A percentile compares a stretch with the other conserved stretches of the same genome.
These are phyloP conservation scores for Euclidium syriacum DNA, from an alignment of 345 rosid genomes.

Conservation along the genomic window DNA sequence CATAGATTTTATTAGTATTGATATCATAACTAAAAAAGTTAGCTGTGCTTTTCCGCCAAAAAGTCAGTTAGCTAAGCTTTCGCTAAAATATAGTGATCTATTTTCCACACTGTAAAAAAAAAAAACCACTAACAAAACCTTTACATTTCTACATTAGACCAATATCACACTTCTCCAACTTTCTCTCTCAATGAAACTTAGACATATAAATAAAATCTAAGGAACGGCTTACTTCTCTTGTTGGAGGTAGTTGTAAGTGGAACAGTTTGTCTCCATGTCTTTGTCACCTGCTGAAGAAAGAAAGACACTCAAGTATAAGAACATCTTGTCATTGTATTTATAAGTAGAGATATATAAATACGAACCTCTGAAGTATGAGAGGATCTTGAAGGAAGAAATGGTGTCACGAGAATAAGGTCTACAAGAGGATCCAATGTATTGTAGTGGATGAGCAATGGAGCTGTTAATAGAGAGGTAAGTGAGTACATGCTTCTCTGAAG, in stretches of 20 bases:
- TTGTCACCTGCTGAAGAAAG: conserved; percentile 22
- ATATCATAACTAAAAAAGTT: too few species aligned
- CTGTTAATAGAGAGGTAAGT: conserved; percentile 70
- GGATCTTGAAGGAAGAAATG: conserved; percentile 67
- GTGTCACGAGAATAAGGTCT: conserved; percentile 83
- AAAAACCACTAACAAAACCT: conserved; percentile 23
- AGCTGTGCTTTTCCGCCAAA: too few species aligned
- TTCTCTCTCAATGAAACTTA: not conserved
- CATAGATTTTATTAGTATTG: too few species aligned
- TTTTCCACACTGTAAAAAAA: conserved; percentile 19
- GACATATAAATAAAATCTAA: not conserved
- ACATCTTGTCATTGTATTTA: not conserved
- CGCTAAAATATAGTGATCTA: conserved; percentile 9
- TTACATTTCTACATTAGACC: conserved; percentile 21
- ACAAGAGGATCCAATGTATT: conserved; percentile 61
- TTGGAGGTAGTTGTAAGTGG: conserved; percentile 29
- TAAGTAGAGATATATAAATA: not conserved
- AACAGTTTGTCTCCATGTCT: conserved; percentile 30
- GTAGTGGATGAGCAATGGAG: conserved; percentile 82
- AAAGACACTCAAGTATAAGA: not conserved
- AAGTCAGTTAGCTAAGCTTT: too few species aligned
- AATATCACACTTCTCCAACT: conserved; percentile 5
- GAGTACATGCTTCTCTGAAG: conserved; percentile 75
- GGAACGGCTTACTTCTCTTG: conserved; percentile 21
- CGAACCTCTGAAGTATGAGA: conserved; percentile 70